Conservation (phyloP, 805 yeast genomes). For the Phaffomyces opuntiae region DNA sequence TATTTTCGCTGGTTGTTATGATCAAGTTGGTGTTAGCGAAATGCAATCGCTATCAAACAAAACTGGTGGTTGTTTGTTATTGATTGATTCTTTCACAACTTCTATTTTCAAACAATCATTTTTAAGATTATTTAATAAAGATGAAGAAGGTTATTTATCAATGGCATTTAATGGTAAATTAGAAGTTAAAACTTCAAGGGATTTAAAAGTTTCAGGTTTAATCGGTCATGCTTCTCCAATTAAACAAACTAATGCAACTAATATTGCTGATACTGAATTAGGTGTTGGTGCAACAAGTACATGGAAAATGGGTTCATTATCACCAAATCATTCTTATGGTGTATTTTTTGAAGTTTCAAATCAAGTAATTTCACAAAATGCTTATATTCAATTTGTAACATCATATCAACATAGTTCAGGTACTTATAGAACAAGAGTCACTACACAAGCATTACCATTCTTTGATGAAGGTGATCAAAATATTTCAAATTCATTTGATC, state of each 20-base stretch:
- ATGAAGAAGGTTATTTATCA: conserved; percentile 75
- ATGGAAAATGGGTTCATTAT: conserved; percentile 77
- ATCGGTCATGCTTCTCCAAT: conserved; percentile 86
- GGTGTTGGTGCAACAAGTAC: conserved; percentile 91
- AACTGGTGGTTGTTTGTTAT: conserved; percentile 85
- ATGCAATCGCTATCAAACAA: conserved; percentile 80
- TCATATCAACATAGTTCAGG: conserved; percentile 96
- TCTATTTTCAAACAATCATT: conserved; percentile 91
- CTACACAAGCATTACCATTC: conserved; percentile 64
- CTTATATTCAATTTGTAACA: conserved; percentile 77
- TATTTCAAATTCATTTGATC: conserved; percentile 74
- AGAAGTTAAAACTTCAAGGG: conserved; percentile 81
- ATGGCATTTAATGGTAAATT: conserved; percentile 89
- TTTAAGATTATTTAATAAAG: conserved; percentile 79
- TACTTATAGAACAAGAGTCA: conserved; percentile 79
- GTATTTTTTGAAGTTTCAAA: conserved; percentile 76
- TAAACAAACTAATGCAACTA: conserved; percentile 47
- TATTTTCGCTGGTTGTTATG: conserved; percentile 91
- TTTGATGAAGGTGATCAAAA: conserved; percentile 54
- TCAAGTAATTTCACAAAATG: conserved; percentile 30
- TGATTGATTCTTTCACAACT: conserved; percentile 91
- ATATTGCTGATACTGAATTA: conserved; percentile 86
- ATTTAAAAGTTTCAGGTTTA: conserved; percentile 84
- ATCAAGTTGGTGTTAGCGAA: conserved; percentile 91
- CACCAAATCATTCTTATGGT: conserved; percentile 86